These are phyloP conservation scores for Protea cynaroides DNA, from an alignment of 164 flowering plant species.

Conservation along the genomic window DNA sequence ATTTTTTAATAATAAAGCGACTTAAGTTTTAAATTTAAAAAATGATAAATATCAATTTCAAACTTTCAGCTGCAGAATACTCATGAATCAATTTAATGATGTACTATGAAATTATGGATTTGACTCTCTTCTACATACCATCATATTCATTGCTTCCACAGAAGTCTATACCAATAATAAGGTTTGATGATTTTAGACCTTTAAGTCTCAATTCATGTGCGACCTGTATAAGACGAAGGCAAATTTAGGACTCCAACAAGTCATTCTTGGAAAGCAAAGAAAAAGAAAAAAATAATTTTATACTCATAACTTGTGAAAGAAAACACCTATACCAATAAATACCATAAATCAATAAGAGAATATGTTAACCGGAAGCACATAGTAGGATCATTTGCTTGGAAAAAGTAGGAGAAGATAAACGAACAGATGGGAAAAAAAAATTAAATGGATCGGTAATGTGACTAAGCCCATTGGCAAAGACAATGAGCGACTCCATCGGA, in stretches of 20 bases:
- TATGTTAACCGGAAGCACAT: too few species aligned
- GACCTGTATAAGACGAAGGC: constrained; percentile 33
- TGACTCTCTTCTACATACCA: constrained; percentile 36
- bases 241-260: not conserved
- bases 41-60: not conserved
- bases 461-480: too few species aligned
- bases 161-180: constrained; percentile 72
- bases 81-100: not conserved
- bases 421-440: too few species aligned
- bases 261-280: not conserved
- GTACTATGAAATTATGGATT: too few species aligned
- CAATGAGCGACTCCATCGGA: too few species aligned
- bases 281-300: not conserved
- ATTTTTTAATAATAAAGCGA: too few species aligned
- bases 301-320: not conserved
- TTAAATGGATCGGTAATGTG: too few species aligned
- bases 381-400: too few species aligned
- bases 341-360: too few species aligned
- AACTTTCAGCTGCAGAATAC: not conserved
- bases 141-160: constrained; percentile 83
- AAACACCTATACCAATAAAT: too few species aligned
- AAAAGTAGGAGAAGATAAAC: too few species aligned
- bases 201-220: constrained; percentile 47
- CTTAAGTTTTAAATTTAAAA: too few species aligned
- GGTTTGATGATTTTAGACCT: constrained; percentile 73